A percentile compares a stretch with the other conserved stretches of the same genome.
These are phyloP conservation scores for Euptelea pleiosperma DNA, from an alignment of 164 flowering plant genomes.

Conservation along the genomic window DNA sequence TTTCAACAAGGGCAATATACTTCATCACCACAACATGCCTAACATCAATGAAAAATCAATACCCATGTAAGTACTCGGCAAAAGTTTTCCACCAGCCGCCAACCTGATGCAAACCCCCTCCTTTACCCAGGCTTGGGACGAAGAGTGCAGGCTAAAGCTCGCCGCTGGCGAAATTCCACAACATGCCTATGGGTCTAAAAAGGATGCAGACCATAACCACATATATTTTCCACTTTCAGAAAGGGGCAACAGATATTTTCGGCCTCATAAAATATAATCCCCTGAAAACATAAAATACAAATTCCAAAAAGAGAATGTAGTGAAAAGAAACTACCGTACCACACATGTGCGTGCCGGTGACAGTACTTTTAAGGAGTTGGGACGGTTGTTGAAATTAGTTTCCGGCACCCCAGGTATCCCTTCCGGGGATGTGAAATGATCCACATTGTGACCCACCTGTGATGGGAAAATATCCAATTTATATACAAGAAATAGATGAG, in stretches of 20 bases:
- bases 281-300: background rate
- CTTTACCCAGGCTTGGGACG: background rate
- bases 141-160: background rate
- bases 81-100: background rate
- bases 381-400: slow-evolving; percentile 94
- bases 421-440: slow-evolving; percentile 95
- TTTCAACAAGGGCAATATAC: background rate
- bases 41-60: background rate
- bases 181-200: background rate
- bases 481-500: slow-evolving; percentile 3
- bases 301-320: background rate
- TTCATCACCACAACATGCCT: background rate
- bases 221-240: too few relatives aligned
- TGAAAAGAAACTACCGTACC: slow-evolving; percentile 41
- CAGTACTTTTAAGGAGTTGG: slow-evolving; percentile 84
- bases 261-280: background rate
- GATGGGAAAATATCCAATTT: slow-evolving; percentile 8
- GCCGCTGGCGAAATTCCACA: background rate
- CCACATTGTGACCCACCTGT: slow-evolving; percentile 87
- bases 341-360: slow-evolving; percentile 90
- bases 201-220: too few relatives aligned
- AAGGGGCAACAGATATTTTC: too few relatives aligned
- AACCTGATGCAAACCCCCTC: background rate
- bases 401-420: slow-evolving; percentile 94
- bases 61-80: background rate